Evolutionary conservation across 2,329 filamentous ascomycete genomes (phyloP).

Genomic region (Tolypocladium ovalisporum): DNA sequence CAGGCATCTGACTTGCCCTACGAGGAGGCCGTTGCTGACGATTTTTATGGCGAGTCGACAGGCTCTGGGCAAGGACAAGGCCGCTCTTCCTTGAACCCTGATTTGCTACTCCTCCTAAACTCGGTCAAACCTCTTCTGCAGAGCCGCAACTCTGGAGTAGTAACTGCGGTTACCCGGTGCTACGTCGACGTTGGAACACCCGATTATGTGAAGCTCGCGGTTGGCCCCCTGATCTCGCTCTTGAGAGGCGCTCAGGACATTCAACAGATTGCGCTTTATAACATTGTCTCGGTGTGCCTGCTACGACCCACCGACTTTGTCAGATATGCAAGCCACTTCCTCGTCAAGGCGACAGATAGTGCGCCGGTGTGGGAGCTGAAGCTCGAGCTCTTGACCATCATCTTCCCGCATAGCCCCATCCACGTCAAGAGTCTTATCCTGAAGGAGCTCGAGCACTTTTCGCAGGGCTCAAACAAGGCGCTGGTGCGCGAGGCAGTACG

Average conservation of each 20-base stretch:
- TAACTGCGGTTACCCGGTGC: conserved; percentile 74
- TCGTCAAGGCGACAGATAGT: conserved; percentile 70
- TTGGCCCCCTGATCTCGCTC: conserved; percentile 79
- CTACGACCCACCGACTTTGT: conserved; percentile 69
- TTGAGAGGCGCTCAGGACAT: conserved; percentile 78
- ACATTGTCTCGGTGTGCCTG: conserved; percentile 88
- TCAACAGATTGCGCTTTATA: conserved; percentile 81
- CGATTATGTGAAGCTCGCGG: conserved; percentile 61
- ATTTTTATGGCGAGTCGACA: conserved; percentile 68
- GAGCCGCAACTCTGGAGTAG: conserved; percentile 86
- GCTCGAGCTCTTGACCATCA: conserved; percentile 77
- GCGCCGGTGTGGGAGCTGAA: conserved; percentile 83
- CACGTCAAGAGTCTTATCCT: conserved; percentile 78
- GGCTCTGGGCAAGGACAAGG: conserved; percentile 32
- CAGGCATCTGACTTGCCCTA: conserved; percentile 38
- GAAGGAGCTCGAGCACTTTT: conserved; percentile 90
- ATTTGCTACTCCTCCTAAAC: conserved; percentile 71
- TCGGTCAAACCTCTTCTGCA: conserved; percentile 76
- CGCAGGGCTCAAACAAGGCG: conserved; percentile 58
- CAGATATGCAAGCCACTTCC: conserved; percentile 78
- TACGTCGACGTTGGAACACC: conserved; percentile 77
- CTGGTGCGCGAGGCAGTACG: conserved; percentile 83
- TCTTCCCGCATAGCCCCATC: conserved; percentile 72
- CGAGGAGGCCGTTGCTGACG: conserved; percentile 39
- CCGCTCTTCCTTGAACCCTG: conserved; percentile 56